Conservation (phyloP, 768 basidiomycete species). For the Suillus hirtellus region DNA sequence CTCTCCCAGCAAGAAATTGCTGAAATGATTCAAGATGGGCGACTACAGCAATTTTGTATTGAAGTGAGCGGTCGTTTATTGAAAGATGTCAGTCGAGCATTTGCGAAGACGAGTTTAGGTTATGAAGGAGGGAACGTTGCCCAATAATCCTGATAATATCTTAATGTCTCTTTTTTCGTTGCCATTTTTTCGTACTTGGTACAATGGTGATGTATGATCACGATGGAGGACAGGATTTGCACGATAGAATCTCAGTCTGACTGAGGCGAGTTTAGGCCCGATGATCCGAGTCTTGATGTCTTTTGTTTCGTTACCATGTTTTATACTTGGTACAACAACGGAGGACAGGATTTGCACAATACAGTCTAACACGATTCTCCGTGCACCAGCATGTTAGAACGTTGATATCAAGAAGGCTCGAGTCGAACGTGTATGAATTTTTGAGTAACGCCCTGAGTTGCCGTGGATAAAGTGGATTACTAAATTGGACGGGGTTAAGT, state of each 20-base stretch:
- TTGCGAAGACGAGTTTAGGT: constrained; percentile 18
- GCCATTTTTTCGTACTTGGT: background rate
- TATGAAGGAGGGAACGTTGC: background rate
- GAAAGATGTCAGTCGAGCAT: constrained; percentile 21
- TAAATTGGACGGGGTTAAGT: background rate
- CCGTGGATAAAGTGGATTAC: background rate
- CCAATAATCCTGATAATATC: background rate
- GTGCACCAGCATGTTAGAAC: too few relatives aligned
- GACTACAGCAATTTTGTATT: constrained; percentile 47
- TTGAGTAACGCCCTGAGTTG: too few relatives aligned
- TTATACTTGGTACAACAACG: too few relatives aligned
- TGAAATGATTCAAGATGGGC: constrained; percentile 39
- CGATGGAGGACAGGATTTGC: background rate
- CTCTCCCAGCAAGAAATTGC: constrained; percentile 36
- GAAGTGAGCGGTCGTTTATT: constrained; percentile 33
- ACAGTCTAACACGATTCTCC: too few relatives aligned
- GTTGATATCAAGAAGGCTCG: too few relatives aligned
- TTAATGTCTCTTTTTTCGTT: background rate
- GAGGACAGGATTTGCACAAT: too few relatives aligned
- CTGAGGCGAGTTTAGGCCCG: too few relatives aligned
- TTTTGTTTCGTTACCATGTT: too few relatives aligned
- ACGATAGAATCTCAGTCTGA: background rate
- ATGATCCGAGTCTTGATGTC: too few relatives aligned
- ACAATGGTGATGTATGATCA: background rate
- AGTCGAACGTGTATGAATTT: too few relatives aligned